Conservation (phyloP, 805 yeast species). For the Wickerhamomyces sydowiorum region DNA sequence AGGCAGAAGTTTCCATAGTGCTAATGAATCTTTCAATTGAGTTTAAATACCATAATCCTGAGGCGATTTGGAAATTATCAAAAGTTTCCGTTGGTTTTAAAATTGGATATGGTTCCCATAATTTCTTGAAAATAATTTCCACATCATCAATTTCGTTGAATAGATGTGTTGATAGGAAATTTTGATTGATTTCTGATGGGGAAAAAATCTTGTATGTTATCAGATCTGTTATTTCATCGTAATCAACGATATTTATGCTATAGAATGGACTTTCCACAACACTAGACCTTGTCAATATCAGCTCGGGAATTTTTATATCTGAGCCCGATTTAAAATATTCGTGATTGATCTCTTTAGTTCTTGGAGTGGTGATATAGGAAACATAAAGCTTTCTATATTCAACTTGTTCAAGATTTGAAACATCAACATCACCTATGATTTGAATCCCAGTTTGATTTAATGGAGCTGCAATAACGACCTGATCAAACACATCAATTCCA, state of each 20-base stretch:
- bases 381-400: conserved; percentile 36
- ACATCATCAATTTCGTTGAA: conserved; percentile 18
- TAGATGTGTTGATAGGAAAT: conserved; percentile 11
- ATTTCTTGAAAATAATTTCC: conserved; percentile 25
- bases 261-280: conserved; percentile 23
- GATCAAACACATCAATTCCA: conserved; percentile 26
- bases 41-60: conserved; percentile 36
- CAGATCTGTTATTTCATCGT: conserved; percentile 20
- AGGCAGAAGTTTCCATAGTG: conserved; percentile 47
- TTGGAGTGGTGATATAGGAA: conserved; percentile 26
- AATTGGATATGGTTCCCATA: conserved; percentile 41
- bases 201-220: conserved; percentile 41
- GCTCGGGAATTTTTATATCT: conserved; percentile 17
- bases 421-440: conserved; percentile 5
- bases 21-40: conserved; percentile 41
- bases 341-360: conserved; percentile 16
- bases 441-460: conserved; percentile 25
- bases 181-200: conserved; percentile 14
- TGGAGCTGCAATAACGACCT: conserved; percentile 42
- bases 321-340: conserved; percentile 15
- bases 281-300: conserved; percentile 21
- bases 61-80: conserved; percentile 24
- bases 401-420: conserved; percentile 14
- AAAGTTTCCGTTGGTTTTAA: conserved; percentile 26
- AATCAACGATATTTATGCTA: conserved; percentile 27